These are phyloP conservation scores for Medicago arabica DNA, from an alignment of 306 rosid genomes.

Conservation along the genomic window DNA sequence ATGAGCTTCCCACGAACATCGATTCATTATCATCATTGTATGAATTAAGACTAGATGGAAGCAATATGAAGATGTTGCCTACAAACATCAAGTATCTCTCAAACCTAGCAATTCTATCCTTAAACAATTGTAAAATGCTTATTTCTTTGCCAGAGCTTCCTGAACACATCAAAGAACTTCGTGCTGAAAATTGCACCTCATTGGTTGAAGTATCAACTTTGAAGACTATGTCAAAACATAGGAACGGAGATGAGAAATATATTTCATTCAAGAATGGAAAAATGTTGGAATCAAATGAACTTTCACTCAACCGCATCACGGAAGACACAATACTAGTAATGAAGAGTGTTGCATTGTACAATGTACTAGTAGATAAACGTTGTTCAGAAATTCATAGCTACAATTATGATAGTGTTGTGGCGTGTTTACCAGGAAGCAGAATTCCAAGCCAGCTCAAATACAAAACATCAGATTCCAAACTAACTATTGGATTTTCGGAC, in stretches of 20 bases:
- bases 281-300: neutral
- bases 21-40: neutral
- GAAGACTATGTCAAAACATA: neutral
- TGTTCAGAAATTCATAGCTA: neutral
- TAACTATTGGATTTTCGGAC: neutral
- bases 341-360: slow-evolving; percentile 1
- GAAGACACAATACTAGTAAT: neutral
- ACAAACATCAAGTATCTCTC: slow-evolving; percentile 22
- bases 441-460: neutral
- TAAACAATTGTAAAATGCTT: slow-evolving; percentile 13
- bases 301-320: neutral
- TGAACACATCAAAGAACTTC: neutral
- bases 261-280: slow-evolving; percentile 17
- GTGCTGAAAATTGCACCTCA: slow-evolving; percentile 29
- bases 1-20: slow-evolving; percentile 24
- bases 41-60: slow-evolving; percentile 10
- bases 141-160: slow-evolving; percentile 45
- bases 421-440: slow-evolving; percentile 2
- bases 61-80: slow-evolving; percentile 32
- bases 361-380: neutral
- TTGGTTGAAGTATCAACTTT: slow-evolving; percentile 1
- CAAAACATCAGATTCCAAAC: neutral
- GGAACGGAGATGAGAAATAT: neutral
- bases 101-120: neutral
- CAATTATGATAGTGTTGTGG: slow-evolving; percentile 4